A percentile compares a stretch with the other conserved stretches of the same genome.
Evolutionary conservation across 2,329 filamentous ascomycete species (phyloP).

Genomic region (Nigrospora osmanthi): DNA sequence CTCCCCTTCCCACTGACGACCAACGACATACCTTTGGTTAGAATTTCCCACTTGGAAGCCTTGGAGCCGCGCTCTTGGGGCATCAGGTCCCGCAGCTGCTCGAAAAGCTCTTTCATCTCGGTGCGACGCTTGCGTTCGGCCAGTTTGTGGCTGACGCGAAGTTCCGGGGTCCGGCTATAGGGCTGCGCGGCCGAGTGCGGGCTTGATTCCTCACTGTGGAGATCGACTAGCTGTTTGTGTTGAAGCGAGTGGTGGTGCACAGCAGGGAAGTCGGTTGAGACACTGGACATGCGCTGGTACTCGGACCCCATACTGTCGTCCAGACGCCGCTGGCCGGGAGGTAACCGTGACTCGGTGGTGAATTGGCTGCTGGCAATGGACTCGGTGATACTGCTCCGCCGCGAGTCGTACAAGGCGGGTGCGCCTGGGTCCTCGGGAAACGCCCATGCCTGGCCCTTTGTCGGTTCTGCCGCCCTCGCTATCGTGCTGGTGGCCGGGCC

Average conservation of each 20-base stretch:
- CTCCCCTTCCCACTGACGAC: not conserved
- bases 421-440: conserved; percentile 56
- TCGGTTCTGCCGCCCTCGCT: conserved; percentile 67
- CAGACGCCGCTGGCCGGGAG: conserved; percentile 62
- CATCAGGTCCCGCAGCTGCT: conserved; percentile 69
- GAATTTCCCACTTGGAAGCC: conserved; percentile 82
- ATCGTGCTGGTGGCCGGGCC: conserved; percentile 58
- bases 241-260: conserved; percentile 71
- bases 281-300: conserved; percentile 38
- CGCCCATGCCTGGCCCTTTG: conserved; percentile 77
- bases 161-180: conserved; percentile 75
- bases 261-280: conserved; percentile 47
- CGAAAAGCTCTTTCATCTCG: conserved; percentile 84
- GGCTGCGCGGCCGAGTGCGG: conserved; percentile 54
- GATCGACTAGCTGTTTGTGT: conserved; percentile 61
- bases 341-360: conserved; percentile 65
- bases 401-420: conserved; percentile 43
- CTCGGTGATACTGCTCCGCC: conserved; percentile 68
- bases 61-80: conserved; percentile 77
- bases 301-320: conserved; percentile 49
- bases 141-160: conserved; percentile 77
- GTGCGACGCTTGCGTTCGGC: conserved; percentile 77
- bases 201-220: conserved; percentile 53
- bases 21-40: conserved; percentile 65
- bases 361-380: conserved; percentile 75